Evolutionary conservation across 306 rosid genomes (phyloP).

Genomic region (Prosopis cineraria): DNA sequence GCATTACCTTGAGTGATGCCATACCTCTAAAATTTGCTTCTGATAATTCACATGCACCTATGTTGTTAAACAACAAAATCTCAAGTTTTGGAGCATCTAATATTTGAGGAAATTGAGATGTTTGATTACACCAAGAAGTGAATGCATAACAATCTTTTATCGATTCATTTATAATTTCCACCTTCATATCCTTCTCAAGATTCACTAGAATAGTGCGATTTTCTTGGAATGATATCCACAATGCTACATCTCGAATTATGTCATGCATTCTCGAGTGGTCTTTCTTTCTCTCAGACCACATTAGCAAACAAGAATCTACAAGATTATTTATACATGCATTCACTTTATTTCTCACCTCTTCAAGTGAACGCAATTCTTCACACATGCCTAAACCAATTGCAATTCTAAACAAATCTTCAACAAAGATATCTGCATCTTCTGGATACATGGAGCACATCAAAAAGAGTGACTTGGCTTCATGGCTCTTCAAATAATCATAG

Average conservation of each 20-base stretch:
- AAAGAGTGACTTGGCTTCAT: background rate
- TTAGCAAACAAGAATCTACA: slow-evolving; percentile 16
- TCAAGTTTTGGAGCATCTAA: slow-evolving; percentile 6
- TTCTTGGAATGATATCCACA: background rate
- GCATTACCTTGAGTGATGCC: background rate
- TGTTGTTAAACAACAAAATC: background rate
- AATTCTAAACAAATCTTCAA: slow-evolving; percentile 8
- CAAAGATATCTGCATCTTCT: background rate
- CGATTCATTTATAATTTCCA: background rate
- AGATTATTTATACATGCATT: slow-evolving; percentile 18
- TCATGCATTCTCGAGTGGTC: slow-evolving; percentile 28
- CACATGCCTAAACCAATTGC: background rate
- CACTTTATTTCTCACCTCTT: background rate
- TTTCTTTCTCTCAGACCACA: background rate
- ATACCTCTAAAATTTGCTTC: background rate
- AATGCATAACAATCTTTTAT: background rate
- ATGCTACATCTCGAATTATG: slow-evolving; percentile 1
- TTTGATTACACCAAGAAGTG: background rate
- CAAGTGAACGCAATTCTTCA: background rate
- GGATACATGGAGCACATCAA: slow-evolving; percentile 11
- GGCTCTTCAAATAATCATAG: slow-evolving; percentile 1
- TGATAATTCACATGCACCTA: background rate
- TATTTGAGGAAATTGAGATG: background rate
- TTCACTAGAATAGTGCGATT: background rate
- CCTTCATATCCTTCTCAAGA: background rate